These are phyloP conservation scores for Aspergillus brasiliensis DNA, from an alignment of 2,329 filamentous ascomycete genomes.

Conservation along the genomic window DNA sequence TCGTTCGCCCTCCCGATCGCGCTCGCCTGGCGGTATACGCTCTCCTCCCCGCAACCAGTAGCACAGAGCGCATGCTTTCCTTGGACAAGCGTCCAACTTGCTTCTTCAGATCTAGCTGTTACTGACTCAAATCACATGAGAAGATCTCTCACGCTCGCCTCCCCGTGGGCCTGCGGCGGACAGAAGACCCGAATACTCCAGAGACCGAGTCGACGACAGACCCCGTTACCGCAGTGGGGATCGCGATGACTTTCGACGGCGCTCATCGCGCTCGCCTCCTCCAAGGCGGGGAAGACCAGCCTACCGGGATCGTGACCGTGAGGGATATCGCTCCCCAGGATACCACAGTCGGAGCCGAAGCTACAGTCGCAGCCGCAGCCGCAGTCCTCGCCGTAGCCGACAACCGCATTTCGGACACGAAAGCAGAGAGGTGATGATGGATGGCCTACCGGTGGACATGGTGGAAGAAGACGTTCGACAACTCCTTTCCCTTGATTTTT, in stretches of 20 bases:
- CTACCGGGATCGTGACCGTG: constrained; percentile 50
- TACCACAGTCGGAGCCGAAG: constrained; percentile 40
- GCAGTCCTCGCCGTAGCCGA: constrained; percentile 40
- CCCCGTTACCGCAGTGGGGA: constrained; percentile 36
- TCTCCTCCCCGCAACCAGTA: constrained; percentile 49
- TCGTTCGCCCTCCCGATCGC: constrained; percentile 43
- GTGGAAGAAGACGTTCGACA: constrained; percentile 54
- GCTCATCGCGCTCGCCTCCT: constrained; percentile 38
- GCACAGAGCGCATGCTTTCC: constrained; percentile 24
- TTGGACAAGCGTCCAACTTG: constrained; percentile 10
- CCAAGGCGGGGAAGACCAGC: constrained; percentile 38
- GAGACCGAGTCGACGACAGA: constrained; percentile 33
- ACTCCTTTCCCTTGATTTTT: constrained; percentile 32
- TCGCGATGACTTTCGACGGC: constrained; percentile 38
- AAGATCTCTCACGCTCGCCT: constrained; percentile 43
- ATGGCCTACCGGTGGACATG: constrained; percentile 52
- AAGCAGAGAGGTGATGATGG: constrained; percentile 54
- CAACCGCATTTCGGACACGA: constrained; percentile 44
- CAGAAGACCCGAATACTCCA: constrained; percentile 38
- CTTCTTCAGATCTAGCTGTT: constrained; percentile 27
- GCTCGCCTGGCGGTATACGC: constrained; percentile 48
- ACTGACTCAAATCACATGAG: constrained; percentile 39
- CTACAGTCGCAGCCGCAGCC: constrained; percentile 39
- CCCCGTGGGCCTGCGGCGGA: constrained; percentile 41
- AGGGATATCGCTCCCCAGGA: constrained; percentile 47